Evolutionary conservation across 2,329 filamentous ascomycete species (phyloP), one percentile per base, ranked within the genome.

Genomic region (Lasiodiplodia gonubiensis): DNA sequence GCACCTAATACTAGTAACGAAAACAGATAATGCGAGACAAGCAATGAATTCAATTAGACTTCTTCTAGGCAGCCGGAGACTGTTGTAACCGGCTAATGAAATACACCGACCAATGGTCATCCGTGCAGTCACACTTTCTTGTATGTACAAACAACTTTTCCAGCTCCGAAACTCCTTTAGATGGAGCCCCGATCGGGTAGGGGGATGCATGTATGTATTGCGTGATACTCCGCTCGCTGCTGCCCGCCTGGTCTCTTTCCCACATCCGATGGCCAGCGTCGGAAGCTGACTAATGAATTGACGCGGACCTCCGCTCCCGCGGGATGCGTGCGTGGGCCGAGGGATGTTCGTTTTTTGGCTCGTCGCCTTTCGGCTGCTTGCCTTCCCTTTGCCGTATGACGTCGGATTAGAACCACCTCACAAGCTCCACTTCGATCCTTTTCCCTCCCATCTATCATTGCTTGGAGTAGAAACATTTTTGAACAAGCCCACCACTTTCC

Each of bases 241-340:
- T 16, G 53, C 33, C 23, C 53, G 30, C 53, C 18, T 55, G 18
- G n/a, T 14, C 42, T 42, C 39, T n/a, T 16, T 64, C 61, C 61
- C 61, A n/a, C 49, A 64, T 53, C 61, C 61, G 61, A 64, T 25
- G 51, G 39, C 25, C 21, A 10, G 33, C 35, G n/a, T 64, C 61
- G 61, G 61, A 64, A 64, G 61, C 49, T 64, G 61, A 64, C 61
- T 64, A 64, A 64, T 33, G 33, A 14, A 35, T 30, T 16, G 30
- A 37, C 18, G 57, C 42, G 59, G 59, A 25, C 46, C 59, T 63
- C 59, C 59, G 59, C 59, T 63, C 30, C 46, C 46, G 59, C 12
- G 59, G 59, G 30, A 30, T 16, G 23, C 30, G 27, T 7, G 30
- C 51, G 30, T 51, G 42, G 30, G 42, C 59, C 59, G 59, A 63